phyloP scores from a whole-genome alignment of 2,329 filamentous ascomycete species.

The Beauveria pseudobassiana region DNA sequence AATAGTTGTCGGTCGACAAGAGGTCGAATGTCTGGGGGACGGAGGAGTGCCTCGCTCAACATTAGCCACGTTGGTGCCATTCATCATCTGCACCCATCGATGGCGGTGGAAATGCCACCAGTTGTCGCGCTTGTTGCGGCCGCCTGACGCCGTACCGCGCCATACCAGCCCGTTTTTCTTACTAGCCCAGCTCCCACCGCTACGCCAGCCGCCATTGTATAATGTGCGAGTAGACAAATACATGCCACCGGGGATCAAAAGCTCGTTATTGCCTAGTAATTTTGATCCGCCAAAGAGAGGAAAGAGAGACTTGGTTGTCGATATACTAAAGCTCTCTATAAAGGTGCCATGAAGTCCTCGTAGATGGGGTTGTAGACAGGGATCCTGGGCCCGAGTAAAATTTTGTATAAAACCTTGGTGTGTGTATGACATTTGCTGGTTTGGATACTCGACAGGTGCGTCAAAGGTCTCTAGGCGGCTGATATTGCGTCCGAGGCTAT shows the following conservation, averaged over 20 bases:
- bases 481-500: conserved; percentile 33
- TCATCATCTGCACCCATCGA: conserved; percentile 47
- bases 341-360: conserved; percentile 45
- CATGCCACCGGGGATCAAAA: conserved; percentile 54
- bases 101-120: conserved; percentile 57
- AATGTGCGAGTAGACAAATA: conserved; percentile 44
- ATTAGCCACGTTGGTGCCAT: conserved; percentile 41
- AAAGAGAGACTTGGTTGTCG: conserved; percentile 42
- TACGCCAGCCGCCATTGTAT: conserved; percentile 41
- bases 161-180: conserved; percentile 45
- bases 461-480: conserved; percentile 22
- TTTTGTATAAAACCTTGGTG: conserved; percentile 44
- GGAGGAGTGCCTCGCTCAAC: conserved; percentile 17
- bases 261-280: conserved; percentile 52
- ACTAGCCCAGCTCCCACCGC: conserved; percentile 43
- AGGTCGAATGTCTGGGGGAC: background rate
- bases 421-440: conserved; percentile 18
- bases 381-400: conserved; percentile 46
- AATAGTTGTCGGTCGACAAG: background rate
- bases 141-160: conserved; percentile 52
- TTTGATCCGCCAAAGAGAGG: conserved; percentile 55
- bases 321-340: conserved; percentile 40
- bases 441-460: conserved; percentile 21
- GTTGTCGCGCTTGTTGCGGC: conserved; percentile 36
- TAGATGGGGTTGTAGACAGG: conserved; percentile 45